Conservation (phyloP, 192 early-diverging fungal genomes). For the Coemansia asiatica region DNA sequence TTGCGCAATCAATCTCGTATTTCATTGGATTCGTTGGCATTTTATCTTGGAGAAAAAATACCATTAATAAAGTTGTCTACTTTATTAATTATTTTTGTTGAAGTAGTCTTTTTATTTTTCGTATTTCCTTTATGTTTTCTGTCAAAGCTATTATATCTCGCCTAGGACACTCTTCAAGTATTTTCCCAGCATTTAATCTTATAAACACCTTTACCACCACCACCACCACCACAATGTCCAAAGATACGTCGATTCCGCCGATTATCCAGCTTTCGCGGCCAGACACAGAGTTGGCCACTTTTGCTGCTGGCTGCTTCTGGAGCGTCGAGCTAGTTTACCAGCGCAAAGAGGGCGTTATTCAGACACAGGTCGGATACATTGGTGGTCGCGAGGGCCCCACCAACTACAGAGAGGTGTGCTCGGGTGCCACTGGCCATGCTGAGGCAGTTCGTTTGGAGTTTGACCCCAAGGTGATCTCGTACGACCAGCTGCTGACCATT, state of each 20-base stretch:
- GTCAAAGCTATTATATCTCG: slow-evolving; percentile 12
- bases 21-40: too few relatives aligned
- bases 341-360: slow-evolving; percentile 50
- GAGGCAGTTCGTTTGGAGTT: slow-evolving; percentile 81
- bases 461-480: slow-evolving; percentile 69
- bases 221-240: slow-evolving; percentile 3
- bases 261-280: slow-evolving; percentile 19
- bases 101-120: not conserved
- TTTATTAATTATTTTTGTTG: too few relatives aligned
- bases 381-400: slow-evolving; percentile 50
- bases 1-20: too few relatives aligned
- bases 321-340: slow-evolving; percentile 56
- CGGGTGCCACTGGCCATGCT: slow-evolving; percentile 75
- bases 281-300: slow-evolving; percentile 65
- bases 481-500: slow-evolving; percentile 72
- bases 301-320: slow-evolving; percentile 97
- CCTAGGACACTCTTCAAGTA: slow-evolving; percentile 15
- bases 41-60: too few relatives aligned
- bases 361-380: slow-evolving; percentile 68
- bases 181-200: slow-evolving; percentile 15
- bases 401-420: slow-evolving; percentile 54
- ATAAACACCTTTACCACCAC: slow-evolving; percentile 25
- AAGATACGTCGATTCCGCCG: slow-evolving; percentile 31
- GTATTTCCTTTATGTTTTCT: slow-evolving; percentile 11
- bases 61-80: too few relatives aligned